A percentile compares a stretch with the other conserved stretches of the same genome.
These are phyloP conservation scores for Pseudopyricularia javanii DNA, from an alignment of 2,329 filamentous ascomycete species.

Conservation along the genomic window DNA sequence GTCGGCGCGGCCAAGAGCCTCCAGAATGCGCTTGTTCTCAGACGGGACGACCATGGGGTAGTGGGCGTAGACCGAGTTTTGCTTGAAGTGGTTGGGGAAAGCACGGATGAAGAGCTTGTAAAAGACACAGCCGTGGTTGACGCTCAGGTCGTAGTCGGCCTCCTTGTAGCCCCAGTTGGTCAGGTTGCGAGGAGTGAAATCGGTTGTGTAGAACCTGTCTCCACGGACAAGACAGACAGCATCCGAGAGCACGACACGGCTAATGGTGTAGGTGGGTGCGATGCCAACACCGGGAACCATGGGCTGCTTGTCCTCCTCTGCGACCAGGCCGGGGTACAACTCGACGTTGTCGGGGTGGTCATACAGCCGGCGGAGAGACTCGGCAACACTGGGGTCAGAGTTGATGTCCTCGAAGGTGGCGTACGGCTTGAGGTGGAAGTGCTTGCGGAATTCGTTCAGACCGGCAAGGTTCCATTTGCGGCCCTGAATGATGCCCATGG, in stretches of 20 bases:
- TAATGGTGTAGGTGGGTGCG: conserved; percentile 64
- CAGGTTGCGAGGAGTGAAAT: conserved; percentile 60
- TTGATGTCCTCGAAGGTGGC: conserved; percentile 77
- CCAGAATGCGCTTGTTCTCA: conserved; percentile 62
- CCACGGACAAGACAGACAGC: conserved; percentile 68
- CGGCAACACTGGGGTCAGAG: conserved; percentile 57
- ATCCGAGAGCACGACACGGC: conserved; percentile 64
- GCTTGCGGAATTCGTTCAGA: conserved; percentile 75
- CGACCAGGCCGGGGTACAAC: conserved; percentile 66
- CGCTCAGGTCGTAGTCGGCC: conserved; percentile 54
- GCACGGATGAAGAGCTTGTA: conserved; percentile 74
- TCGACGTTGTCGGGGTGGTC: conserved; percentile 72
- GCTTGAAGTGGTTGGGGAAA: conserved; percentile 68
- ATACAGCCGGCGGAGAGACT: conserved; percentile 55
- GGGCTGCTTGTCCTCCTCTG: conserved; percentile 62
- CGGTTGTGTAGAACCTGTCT: conserved; percentile 68
- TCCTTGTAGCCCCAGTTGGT: conserved; percentile 80
- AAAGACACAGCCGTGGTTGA: conserved; percentile 74
- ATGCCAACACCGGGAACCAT: conserved; percentile 67
- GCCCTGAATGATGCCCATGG: conserved; percentile 67
- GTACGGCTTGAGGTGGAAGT: conserved; percentile 67
- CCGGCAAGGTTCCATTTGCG: conserved; percentile 67
- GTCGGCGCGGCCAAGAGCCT: conserved; percentile 51
- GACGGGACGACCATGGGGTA: conserved; percentile 60
- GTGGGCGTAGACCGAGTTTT: conserved; percentile 70